Percentiles rank a stretch among this genome's conserved stretches.
Evolutionary conservation across 2,329 filamentous ascomycete genomes (phyloP).

Genomic region (Arachnopeziza araneosa): DNA sequence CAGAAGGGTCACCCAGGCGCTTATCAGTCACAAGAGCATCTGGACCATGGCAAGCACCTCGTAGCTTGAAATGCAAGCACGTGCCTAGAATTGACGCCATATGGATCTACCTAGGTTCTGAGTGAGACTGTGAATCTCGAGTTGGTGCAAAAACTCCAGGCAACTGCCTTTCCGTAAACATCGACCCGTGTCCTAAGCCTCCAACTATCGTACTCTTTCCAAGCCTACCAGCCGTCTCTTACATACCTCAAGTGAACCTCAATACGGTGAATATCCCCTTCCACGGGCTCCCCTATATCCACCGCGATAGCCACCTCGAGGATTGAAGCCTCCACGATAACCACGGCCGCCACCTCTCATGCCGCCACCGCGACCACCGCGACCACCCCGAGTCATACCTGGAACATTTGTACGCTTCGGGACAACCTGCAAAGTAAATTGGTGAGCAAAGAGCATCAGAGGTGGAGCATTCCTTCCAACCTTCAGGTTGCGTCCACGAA

Average conservation of each 20-base stretch:
- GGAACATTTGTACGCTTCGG: conserved; percentile 97
- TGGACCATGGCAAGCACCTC: background rate
- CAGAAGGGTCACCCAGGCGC: background rate
- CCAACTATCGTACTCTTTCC: conserved; percentile 12
- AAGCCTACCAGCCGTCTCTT: background rate
- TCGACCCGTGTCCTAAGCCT: conserved; percentile 5
- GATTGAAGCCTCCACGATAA: conserved; percentile 41
- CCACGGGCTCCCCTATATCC: conserved; percentile 41
- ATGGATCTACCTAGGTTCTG: background rate
- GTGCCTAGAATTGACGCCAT: background rate
- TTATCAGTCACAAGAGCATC: background rate
- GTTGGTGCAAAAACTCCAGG: background rate
- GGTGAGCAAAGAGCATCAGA: background rate
- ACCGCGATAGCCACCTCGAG: conserved; percentile 41
- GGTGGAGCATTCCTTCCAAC: conserved; percentile 41
- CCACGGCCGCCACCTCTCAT: conserved; percentile 49
- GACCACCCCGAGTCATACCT: conserved; percentile 76
- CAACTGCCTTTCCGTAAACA: background rate
- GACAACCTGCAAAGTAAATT: conserved; percentile 49
- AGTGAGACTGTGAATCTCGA: background rate
- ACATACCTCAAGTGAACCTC: conserved; percentile 20
- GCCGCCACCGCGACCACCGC: conserved; percentile 47
- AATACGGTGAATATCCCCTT: conserved; percentile 62
- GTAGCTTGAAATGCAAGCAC: background rate
- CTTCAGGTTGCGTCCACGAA: conserved; percentile 93